A percentile compares a stretch with the other conserved stretches of the same genome.
phyloP scores from a whole-genome alignment of 2,329 filamentous ascomycete genomes.

The Dactylellina leptospora region DNA sequence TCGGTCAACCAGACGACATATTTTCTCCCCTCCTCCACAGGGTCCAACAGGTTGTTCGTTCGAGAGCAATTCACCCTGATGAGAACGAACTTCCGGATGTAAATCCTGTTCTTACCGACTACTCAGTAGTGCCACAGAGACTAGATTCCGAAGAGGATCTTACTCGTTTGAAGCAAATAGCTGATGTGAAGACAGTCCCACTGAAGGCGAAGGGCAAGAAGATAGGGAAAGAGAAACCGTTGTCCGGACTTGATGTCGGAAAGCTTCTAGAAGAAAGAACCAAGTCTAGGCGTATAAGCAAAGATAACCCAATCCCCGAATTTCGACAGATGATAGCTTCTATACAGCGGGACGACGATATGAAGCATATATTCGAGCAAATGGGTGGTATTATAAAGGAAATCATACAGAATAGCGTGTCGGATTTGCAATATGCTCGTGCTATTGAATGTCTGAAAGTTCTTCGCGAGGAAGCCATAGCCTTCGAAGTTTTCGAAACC shows the following conservation, averaged over 20 bases:
- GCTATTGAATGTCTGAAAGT: constrained; percentile 79
- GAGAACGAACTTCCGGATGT: constrained; percentile 70
- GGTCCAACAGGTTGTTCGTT: constrained; percentile 83
- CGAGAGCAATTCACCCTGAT: constrained; percentile 78
- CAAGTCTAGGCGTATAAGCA: constrained; percentile 56
- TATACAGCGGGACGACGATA: constrained; percentile 69
- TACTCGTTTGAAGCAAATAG: constrained; percentile 71
- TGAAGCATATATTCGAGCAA: constrained; percentile 75
- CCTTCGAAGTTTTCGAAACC: constrained; percentile 67
- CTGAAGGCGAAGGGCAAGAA: constrained; percentile 79
- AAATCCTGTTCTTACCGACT: constrained; percentile 72
- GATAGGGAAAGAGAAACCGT: constrained; percentile 76
- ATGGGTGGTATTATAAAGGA: constrained; percentile 76
- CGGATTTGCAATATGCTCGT: constrained; percentile 76
- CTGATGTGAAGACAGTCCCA: constrained; percentile 89
- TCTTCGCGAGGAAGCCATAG: constrained; percentile 78
- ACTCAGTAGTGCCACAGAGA: constrained; percentile 76
- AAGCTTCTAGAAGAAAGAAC: constrained; percentile 70
- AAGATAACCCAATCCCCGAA: constrained; percentile 84
- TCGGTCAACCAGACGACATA: constrained; percentile 69
- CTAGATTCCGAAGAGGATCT: constrained; percentile 68
- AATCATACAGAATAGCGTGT: constrained; percentile 76
- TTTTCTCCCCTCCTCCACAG: constrained; percentile 89
- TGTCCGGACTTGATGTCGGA: constrained; percentile 89
- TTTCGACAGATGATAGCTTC: constrained; percentile 81